These are phyloP conservation scores for Colletotrichum karsti DNA, from an alignment of 2,329 filamentous ascomycete genomes.

Conservation along the genomic window DNA sequence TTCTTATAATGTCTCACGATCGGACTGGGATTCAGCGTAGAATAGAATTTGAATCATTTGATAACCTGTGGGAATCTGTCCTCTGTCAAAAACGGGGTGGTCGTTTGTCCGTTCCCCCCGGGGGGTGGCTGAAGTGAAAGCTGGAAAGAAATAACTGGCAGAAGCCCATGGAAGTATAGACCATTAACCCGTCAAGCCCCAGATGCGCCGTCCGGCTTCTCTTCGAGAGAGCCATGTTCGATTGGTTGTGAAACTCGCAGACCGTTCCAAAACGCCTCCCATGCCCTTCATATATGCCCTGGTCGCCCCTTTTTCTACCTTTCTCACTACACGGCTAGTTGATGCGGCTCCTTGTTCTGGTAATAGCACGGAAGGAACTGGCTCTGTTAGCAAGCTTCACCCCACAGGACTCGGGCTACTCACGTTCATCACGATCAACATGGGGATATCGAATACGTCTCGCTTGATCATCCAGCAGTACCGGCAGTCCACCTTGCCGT, in stretches of 20 bases:
- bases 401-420: constrained; percentile 52
- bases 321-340: constrained; percentile 58
- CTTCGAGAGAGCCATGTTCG: background rate
- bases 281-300: constrained; percentile 35
- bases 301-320: constrained; percentile 5
- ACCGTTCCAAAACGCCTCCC: constrained; percentile 37
- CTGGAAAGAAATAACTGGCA: background rate
- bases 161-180: background rate
- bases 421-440: constrained; percentile 98
- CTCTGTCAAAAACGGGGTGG: background rate
- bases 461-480: constrained; percentile 98
- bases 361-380: constrained; percentile 70
- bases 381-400: constrained; percentile 13
- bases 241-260: background rate
- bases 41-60: background rate
- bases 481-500: constrained; percentile 92
- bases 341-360: constrained; percentile 63
- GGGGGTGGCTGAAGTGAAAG: constrained; percentile 8
- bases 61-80: background rate
- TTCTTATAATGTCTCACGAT: background rate
- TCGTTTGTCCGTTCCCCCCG: background rate
- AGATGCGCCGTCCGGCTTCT: constrained; percentile 11
- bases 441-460: constrained; percentile 97
- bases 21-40: constrained; percentile 5
- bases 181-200: background rate